Evolutionary conservation across 225 moss, liverwort and hornwort genomes (phyloP).

Genomic region (Polytrichum commune): DNA sequence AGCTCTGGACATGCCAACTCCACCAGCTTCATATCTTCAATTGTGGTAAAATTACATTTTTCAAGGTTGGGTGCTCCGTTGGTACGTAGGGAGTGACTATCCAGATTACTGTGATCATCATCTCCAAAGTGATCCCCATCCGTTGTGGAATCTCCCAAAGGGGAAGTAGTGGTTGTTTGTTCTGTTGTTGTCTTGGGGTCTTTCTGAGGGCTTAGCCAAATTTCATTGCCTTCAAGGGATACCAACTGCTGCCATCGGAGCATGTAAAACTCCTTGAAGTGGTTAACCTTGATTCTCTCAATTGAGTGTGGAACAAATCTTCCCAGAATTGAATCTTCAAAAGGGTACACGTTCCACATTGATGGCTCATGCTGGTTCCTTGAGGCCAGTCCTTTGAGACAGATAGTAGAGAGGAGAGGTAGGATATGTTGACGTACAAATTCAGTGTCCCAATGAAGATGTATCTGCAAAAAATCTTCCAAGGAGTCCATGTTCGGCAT

Average conservation of each 20-base stretch:
- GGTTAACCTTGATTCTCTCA: conserved; percentile 32
- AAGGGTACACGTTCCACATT: not conserved
- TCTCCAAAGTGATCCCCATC: not conserved
- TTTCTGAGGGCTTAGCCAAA: conserved; percentile 28
- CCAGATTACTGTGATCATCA: not conserved
- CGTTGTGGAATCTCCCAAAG: not conserved
- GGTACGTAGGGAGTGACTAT: not conserved
- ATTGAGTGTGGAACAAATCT: conserved; percentile 32
- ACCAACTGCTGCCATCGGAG: conserved; percentile 34
- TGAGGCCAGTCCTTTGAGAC: conserved; percentile 16
- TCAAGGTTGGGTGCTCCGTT: not conserved
- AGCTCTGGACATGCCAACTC: conserved; percentile 46
- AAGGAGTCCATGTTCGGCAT: conserved; percentile 31
- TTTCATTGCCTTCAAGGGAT: not conserved
- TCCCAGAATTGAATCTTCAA: conserved; percentile 16
- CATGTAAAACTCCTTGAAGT: conserved; percentile 27
- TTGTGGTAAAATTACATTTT: conserved; percentile 25
- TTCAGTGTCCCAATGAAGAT: conserved; percentile 31
- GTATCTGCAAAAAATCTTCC: conserved; percentile 27
- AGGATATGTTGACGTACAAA: conserved; percentile 31
- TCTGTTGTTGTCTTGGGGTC: not conserved
- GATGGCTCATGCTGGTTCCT: not conserved
- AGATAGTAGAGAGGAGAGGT: conserved; percentile 43
- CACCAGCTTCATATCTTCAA: conserved; percentile 35
- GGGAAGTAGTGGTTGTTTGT: not conserved